Evolutionary conservation across 2,329 filamentous ascomycete genomes (phyloP).

Genomic region (Arachnomyces sp.): DNA sequence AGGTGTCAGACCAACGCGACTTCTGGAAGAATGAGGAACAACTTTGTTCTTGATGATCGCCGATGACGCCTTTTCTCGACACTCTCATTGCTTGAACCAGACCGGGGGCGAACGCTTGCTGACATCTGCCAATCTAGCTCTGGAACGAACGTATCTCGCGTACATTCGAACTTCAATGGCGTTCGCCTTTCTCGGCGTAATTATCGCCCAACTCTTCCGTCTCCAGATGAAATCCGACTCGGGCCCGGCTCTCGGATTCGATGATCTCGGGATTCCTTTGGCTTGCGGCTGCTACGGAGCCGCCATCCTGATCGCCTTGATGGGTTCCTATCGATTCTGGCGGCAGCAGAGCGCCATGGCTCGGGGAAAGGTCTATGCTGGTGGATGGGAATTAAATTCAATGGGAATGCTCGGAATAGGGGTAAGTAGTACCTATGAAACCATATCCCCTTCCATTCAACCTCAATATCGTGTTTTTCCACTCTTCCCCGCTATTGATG

Average conservation of each 20-base stretch:
- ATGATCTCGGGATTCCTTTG: conserved; percentile 53
- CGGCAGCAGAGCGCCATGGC: conserved; percentile 48
- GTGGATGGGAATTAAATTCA: conserved; percentile 33
- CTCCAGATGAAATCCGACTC: conserved; percentile 44
- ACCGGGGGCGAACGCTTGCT: neutral
- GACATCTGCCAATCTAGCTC: conserved; percentile 40
- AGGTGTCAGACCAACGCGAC: no score
- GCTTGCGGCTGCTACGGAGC: conserved; percentile 39
- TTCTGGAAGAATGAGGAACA: no score
- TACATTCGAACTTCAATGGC: conserved; percentile 63
- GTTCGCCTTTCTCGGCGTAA: conserved; percentile 58
- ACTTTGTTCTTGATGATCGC: conserved; percentile 1
- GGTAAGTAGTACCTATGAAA: no score
- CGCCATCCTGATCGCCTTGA: conserved; percentile 37
- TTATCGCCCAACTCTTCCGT: conserved; percentile 60
- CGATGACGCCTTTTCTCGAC: neutral
- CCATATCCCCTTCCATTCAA: no score
- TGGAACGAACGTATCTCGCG: conserved; percentile 65
- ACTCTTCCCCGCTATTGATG: no score
- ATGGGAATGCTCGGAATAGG: conserved; percentile 5
- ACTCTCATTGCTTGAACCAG: neutral
- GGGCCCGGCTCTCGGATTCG: conserved; percentile 47
- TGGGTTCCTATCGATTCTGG: conserved; percentile 48
- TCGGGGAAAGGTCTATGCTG: conserved; percentile 26
- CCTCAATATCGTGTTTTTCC: no score